Evolutionary conservation across 2,329 filamentous ascomycete species (phyloP).

Genomic region (Purpureocillium takamizusanense): DNA sequence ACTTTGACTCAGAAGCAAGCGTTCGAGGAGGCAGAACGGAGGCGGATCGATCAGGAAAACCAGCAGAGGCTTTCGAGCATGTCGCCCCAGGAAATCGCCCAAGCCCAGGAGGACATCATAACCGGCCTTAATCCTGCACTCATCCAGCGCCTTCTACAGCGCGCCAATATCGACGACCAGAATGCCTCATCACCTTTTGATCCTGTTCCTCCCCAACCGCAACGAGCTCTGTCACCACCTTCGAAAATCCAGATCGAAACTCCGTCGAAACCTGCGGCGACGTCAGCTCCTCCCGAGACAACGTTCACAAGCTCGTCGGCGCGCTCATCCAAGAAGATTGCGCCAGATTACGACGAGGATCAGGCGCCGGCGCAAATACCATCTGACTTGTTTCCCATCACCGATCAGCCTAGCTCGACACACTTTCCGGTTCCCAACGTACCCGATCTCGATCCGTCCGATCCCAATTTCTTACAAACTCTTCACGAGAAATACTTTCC

Average conservation of each 20-base stretch:
- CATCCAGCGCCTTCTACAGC: conserved; percentile 65
- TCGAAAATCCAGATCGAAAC: conserved; percentile 28
- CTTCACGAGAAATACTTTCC: conserved; percentile 94
- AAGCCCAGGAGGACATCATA: conserved; percentile 73
- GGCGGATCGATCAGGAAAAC: conserved; percentile 77
- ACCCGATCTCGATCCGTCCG: conserved; percentile 73
- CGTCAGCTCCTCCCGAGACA: conserved; percentile 11
- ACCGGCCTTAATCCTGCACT: conserved; percentile 65
- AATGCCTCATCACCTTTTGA: conserved; percentile 35
- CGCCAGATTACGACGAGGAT: conserved; percentile 30
- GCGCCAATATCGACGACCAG: conserved; percentile 65
- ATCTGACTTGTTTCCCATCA: conserved; percentile 32
- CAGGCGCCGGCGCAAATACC: conserved; percentile 29
- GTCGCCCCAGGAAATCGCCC: conserved; percentile 72
- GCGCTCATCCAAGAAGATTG: conserved; percentile 15
- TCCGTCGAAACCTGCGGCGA: conserved; percentile 2
- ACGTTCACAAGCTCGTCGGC: conserved; percentile 2
- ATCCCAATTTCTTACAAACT: conserved; percentile 72
- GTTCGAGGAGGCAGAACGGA: conserved; percentile 49
- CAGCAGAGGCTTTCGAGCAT: conserved; percentile 63
- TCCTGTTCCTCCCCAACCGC: conserved; percentile 11
- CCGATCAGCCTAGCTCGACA: conserved; percentile 30
- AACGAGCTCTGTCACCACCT: conserved; percentile 5
- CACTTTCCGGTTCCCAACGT: conserved; percentile 53
- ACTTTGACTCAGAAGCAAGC: conserved; percentile 5